Conservation (phyloP, 371 early-diverging fungal species). For the Rhizopus sp. region DNA sequence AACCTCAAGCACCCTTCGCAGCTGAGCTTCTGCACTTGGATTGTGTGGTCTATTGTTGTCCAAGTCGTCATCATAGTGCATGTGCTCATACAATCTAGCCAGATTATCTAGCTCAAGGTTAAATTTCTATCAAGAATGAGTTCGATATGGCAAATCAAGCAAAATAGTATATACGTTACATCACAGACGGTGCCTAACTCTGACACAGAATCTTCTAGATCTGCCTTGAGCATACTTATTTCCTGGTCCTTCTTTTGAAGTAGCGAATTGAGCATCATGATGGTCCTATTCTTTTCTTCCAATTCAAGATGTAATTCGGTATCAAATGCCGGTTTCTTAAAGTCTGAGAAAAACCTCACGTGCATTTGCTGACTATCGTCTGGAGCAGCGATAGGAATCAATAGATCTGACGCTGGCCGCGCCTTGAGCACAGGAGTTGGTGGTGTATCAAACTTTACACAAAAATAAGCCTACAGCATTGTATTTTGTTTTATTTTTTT, state of each 20-base stretch:
- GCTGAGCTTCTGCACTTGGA: conserved; percentile 35
- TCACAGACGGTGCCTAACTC: conserved; percentile 25
- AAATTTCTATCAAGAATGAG: conserved; percentile 14
- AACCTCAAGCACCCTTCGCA: conserved; percentile 27
- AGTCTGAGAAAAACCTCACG: background rate
- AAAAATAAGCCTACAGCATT: no score
- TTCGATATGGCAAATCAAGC: background rate
- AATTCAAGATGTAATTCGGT: conserved; percentile 5
- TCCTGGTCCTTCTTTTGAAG: conserved; percentile 24
- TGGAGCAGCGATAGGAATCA: conserved; percentile 16
- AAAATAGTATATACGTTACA: conserved; percentile 10
- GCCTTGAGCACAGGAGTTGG: no score
- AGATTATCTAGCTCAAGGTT: conserved; percentile 19
- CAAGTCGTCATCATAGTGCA: background rate
- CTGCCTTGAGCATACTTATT: conserved; percentile 22
- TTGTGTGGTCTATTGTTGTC: conserved; percentile 16
- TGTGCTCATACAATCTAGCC: conserved; percentile 11
- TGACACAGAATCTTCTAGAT: conserved; percentile 20
- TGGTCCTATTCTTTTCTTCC: conserved; percentile 16
- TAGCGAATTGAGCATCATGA: conserved; percentile 12
- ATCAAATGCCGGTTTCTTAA: background rate
- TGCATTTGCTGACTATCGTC: background rate
- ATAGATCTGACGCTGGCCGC: conserved; percentile 17
- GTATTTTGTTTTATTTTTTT: no score
- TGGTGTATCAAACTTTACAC: no score